phyloP scores from a whole-genome alignment of 805 yeast species.

The Priceomyces haplophilus region DNA sequence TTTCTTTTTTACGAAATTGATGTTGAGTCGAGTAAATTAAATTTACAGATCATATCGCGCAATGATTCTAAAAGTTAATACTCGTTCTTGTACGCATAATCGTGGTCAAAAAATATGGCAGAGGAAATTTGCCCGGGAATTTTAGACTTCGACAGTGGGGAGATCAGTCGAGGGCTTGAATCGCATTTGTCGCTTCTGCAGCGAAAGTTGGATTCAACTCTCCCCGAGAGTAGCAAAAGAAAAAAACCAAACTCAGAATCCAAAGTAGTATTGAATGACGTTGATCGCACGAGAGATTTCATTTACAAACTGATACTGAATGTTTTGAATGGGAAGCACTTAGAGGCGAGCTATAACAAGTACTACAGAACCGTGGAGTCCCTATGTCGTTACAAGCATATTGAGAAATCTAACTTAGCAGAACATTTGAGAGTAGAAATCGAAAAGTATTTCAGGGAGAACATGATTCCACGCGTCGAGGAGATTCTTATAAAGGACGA shows the following conservation, averaged over 20 bases:
- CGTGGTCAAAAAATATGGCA: slow-evolving; percentile 3
- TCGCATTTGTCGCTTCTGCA: slow-evolving; percentile 16
- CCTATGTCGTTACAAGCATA: slow-evolving; percentile 28
- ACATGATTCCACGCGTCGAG: slow-evolving; percentile 10
- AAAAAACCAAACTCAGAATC: slow-evolving; percentile 15
- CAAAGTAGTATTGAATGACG: background rate
- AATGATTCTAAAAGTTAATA: background rate
- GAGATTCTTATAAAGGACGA: slow-evolving; percentile 5
- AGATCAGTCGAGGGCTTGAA: slow-evolving; percentile 1
- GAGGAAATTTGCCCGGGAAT: slow-evolving; percentile 11
- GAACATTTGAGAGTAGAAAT: slow-evolving; percentile 17
- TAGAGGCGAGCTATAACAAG: slow-evolving; percentile 20
- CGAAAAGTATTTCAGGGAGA: slow-evolving; percentile 12
- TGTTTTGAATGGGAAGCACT: slow-evolving; percentile 15
- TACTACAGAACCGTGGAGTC: slow-evolving; percentile 30
- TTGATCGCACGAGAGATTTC: slow-evolving; percentile 10
- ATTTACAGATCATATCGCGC: background rate
- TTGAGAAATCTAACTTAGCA: slow-evolving; percentile 31
- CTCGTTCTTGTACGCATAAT: background rate
- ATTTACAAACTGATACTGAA: slow-evolving; percentile 16
- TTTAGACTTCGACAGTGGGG: slow-evolving; percentile 10
- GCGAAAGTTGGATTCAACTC: slow-evolving; percentile 8
- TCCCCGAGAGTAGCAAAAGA: slow-evolving; percentile 13
- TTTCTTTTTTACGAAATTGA: background rate
- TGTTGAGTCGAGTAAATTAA: background rate